phyloP scores from a whole-genome alignment of 345 rosid species.

The Capsella bursapastoris region DNA sequence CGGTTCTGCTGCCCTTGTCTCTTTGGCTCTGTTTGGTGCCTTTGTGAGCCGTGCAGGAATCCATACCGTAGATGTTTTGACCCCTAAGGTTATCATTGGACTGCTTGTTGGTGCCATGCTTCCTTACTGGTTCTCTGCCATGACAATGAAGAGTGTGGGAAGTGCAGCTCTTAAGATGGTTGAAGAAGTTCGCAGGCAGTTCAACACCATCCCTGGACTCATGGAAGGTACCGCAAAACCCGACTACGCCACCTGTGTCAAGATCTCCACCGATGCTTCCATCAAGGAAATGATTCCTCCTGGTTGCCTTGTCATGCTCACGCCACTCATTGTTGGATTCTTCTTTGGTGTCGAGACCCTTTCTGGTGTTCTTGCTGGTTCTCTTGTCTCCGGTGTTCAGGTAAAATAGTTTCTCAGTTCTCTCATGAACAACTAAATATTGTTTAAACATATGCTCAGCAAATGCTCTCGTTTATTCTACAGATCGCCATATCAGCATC shows the following conservation, averaged over 20 bases:
- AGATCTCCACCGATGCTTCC: conserved; percentile 96
- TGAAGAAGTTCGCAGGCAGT: conserved; percentile 95
- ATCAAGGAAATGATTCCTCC: conserved; percentile 98
- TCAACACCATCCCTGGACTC: conserved; percentile 94
- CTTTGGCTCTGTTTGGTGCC: conserved; percentile 94
- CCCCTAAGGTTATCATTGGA: conserved; percentile 93
- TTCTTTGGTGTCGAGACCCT: conserved; percentile 92
- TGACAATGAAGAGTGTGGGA: conserved; percentile 99
- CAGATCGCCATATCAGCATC: conserved; percentile 97
- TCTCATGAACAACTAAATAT: not conserved
- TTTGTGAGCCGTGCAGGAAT: conserved; percentile 90
- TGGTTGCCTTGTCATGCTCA: conserved; percentile 96
- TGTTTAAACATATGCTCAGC: not conserved
- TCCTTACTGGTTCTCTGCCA: conserved; percentile 99
- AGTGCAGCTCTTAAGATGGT: conserved; percentile 97
- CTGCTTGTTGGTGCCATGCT: conserved; percentile 94
- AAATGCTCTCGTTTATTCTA: not conserved
- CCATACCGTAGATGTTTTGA: conserved; percentile 81
- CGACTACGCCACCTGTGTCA: conserved; percentile 93
- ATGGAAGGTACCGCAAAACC: conserved; percentile 92
- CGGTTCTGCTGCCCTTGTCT: conserved; percentile 48
- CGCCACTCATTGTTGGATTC: conserved; percentile 86
- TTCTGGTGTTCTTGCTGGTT: conserved; percentile 88
- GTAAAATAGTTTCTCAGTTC: conserved; percentile 38
- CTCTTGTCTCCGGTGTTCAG: conserved; percentile 98